Base-by-base conservation (phyloP, 2,329 filamentous ascomycete genomes). In the Venturia nashicola region DNA sequence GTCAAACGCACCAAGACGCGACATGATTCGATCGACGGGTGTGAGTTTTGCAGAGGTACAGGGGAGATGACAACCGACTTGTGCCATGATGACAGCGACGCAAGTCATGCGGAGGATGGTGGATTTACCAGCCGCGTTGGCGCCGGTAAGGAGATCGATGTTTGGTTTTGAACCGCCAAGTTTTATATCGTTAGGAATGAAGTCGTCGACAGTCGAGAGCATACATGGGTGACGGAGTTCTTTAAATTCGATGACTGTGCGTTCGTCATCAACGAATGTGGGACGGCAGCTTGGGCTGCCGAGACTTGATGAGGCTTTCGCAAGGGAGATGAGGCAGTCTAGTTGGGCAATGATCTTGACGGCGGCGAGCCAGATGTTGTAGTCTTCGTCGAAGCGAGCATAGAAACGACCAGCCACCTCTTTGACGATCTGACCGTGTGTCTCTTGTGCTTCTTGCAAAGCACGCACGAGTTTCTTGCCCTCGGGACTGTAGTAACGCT, bases 11-110 rank as follows among this genome's bases (percentile, higher is more conserved):
- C 94, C 94, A 0, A 99, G 85, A 57, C 94, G 90, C 11, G 93
- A 97, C 94, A 99, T 99, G 79, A 99, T 97, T 63, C 94, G 90
- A 73, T 99, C 94, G 3, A 96, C 86, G 0, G 94, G 93, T 0
- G 93, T 97, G 55, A 99, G 81, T 2, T 83, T 86, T 0, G 94
- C 94, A 3, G 86, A 90, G 20, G 83, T 80, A 65, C 91, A 92
- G 1, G 94, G 94, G 1, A 99, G 85, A 69, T 96, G 89, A 74
- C 93, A 97, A 64, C 94, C 94, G 39, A 99, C 88, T 72, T 99
- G 94, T 0, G 94, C 94, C 85, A 99, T 92, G 69, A 99, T 97
- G 61, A 97, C 93, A 0, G 94, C 94, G 59, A 94, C 86, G 71
- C 94, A 99, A 2, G 93, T 88, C 94, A 97, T 97, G 71, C 94